These are phyloP conservation scores for Solanum bulbocastanum DNA, from an alignment of 257 asterid species.

Conservation along the genomic window DNA sequence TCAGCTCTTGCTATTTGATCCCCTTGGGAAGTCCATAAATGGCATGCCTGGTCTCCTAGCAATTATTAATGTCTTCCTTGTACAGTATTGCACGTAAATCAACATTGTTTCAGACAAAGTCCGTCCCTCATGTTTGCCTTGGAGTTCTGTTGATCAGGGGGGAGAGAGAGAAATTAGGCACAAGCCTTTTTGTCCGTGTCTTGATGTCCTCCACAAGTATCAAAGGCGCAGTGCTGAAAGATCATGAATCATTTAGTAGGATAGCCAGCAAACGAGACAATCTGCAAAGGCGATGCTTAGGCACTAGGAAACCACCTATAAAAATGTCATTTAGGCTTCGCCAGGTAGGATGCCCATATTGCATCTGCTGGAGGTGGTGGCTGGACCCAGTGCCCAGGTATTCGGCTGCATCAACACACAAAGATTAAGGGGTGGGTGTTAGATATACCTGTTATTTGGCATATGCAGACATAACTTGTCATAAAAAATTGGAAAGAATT, in stretches of 20 bases:
- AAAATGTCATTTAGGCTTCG: conserved; percentile 26
- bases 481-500: not conserved
- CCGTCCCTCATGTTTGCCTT: not conserved
- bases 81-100: not conserved
- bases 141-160: not conserved
- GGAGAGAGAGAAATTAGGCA: not conserved
- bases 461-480: not conserved
- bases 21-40: not conserved
- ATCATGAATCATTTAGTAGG: not conserved
- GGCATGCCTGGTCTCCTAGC: not conserved
- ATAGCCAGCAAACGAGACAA: not conserved
- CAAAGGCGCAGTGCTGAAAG: not conserved
- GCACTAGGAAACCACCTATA: not conserved
- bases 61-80: not conserved
- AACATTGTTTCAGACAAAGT: not conserved
- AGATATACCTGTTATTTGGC: not conserved
- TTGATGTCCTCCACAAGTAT: not conserved
- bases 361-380: conserved; percentile 85
- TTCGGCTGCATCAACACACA: conserved; percentile 46
- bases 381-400: conserved; percentile 93
- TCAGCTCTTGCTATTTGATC: not conserved
- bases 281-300: not conserved
- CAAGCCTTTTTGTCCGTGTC: not conserved
- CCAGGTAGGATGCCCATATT: conserved; percentile 83
- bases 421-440: not conserved